phyloP scores from a whole-genome alignment of 306 rosid species.

The Quercus suber region DNA sequence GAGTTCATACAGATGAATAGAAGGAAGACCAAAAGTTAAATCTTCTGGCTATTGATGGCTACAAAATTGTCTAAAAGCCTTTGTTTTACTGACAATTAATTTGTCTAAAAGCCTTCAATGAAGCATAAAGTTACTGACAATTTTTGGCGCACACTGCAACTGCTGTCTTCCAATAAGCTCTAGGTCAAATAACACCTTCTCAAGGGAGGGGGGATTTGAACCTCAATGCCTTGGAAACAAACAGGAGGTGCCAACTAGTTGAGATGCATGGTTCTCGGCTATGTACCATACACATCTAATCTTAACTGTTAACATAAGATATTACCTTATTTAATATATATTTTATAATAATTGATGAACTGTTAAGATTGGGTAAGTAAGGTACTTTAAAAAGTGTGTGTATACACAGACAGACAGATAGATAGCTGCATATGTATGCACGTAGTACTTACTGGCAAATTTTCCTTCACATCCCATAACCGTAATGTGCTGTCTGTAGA shows the following conservation, averaged over 20 bases:
- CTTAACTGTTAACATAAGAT: no score
- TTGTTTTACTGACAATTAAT: neutral
- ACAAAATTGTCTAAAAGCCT: neutral
- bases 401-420: no score
- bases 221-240: no score
- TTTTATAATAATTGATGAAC: no score
- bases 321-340: no score
- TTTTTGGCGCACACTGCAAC: neutral
- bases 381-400: no score
- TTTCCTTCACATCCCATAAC: conserved; percentile 92
- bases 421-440: neutral
- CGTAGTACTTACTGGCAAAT: conserved; percentile 61
- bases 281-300: no score
- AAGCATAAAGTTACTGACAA: conserved; percentile 7
- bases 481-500: conserved; percentile 92
- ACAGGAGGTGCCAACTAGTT: no score
- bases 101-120: neutral
- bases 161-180: neutral
- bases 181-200: no score
- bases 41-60: neutral
- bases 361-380: no score
- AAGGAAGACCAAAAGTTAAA: neutral
- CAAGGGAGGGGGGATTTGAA: no score
- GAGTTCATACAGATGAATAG: neutral
- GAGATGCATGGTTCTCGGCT: no score